Evolutionary conservation across 2,329 filamentous ascomycete species (phyloP).

Genomic region (Thielaviopsis ethacetica): DNA sequence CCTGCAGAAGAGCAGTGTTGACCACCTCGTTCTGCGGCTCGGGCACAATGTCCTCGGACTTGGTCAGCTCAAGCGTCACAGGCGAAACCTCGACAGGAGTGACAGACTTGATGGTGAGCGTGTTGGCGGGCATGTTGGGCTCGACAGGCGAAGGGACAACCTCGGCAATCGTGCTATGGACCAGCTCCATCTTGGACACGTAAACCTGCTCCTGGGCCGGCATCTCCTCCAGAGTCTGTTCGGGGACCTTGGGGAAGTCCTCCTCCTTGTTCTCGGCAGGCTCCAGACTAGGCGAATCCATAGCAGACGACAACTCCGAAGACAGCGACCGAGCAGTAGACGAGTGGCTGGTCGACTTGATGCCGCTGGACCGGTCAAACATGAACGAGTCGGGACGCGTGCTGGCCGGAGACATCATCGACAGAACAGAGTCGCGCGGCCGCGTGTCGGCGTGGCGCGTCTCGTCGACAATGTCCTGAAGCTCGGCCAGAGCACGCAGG

Average conservation of each 20-base stretch:
- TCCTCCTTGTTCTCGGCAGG: slow-evolving; percentile 24
- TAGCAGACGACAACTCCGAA: slow-evolving; percentile 79
- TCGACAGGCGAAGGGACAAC: slow-evolving; percentile 8
- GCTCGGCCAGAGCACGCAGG: slow-evolving; percentile 60
- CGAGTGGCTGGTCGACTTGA: slow-evolving; percentile 50
- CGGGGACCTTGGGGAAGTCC: slow-evolving; percentile 8
- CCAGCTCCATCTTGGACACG: slow-evolving; percentile 3
- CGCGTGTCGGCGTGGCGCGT: slow-evolving; percentile 43
- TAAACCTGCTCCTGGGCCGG: neutral
- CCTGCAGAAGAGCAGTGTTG: slow-evolving; percentile 36
- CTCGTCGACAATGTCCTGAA: slow-evolving; percentile 76
- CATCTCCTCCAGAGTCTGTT: neutral
- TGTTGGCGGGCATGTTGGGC: neutral
- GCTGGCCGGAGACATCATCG: slow-evolving; percentile 30
- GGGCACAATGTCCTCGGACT: neutral
- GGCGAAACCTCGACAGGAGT: slow-evolving; percentile 5
- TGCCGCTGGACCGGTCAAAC: slow-evolving; percentile 57
- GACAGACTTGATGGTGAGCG: slow-evolving; percentile 1
- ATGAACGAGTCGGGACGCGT: slow-evolving; percentile 67
- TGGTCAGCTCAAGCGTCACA: neutral
- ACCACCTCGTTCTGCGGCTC: neutral
- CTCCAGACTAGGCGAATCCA: slow-evolving; percentile 55
- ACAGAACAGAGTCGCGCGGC: slow-evolving; percentile 39
- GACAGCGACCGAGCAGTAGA: slow-evolving; percentile 75
- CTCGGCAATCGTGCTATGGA: slow-evolving; percentile 5